A percentile compares a stretch with the other conserved stretches of the same genome.
Conservation (phyloP, 116 monocot species). For the Iris pallida region DNA sequence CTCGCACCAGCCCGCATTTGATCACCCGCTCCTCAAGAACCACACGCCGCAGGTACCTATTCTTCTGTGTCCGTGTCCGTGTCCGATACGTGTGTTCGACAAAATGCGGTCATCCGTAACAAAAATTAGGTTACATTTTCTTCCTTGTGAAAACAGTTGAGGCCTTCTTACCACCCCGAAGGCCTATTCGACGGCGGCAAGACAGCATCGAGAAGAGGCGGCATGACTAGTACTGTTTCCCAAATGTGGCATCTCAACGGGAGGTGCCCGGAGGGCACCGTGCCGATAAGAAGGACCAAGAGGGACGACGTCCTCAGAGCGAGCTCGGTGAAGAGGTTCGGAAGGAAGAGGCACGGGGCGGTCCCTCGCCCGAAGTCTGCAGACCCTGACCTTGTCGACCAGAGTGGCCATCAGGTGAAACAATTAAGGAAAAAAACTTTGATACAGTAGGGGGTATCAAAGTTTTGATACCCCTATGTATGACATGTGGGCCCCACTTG, state of each 20-base stretch:
- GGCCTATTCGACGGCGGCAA: background rate
- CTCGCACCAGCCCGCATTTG: conserved; percentile 25
- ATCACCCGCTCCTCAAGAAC: conserved; percentile 23
- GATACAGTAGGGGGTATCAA: too few species aligned
- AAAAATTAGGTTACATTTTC: too few species aligned
- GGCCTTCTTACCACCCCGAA: conserved; percentile 26
- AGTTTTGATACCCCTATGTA: too few species aligned
- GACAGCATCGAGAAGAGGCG: background rate
- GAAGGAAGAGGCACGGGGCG: conserved; percentile 26
- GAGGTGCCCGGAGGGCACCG: conserved; percentile 23
- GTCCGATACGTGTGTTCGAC: background rate
- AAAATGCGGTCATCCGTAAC: background rate
- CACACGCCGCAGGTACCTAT: conserved; percentile 25
- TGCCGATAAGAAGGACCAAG: conserved; percentile 45
- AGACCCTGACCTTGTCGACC: conserved; percentile 19
- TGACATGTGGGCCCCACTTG: too few species aligned
- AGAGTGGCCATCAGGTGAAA: conserved; percentile 16
- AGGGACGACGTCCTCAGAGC: conserved; percentile 37
- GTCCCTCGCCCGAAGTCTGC: conserved; percentile 22
- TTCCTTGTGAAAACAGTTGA: conserved; percentile 9
- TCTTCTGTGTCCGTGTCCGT: background rate
- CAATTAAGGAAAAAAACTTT: background rate
- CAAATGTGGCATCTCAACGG: conserved; percentile 30
- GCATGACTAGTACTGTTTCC: background rate
- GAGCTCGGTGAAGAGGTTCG: conserved; percentile 33